Percentiles rank a stretch among this genome's conserved stretches.
These are phyloP conservation scores for Pelargonium myrrhifolium DNA, from an alignment of 441 rosid genomes.

Conservation along the genomic window DNA sequence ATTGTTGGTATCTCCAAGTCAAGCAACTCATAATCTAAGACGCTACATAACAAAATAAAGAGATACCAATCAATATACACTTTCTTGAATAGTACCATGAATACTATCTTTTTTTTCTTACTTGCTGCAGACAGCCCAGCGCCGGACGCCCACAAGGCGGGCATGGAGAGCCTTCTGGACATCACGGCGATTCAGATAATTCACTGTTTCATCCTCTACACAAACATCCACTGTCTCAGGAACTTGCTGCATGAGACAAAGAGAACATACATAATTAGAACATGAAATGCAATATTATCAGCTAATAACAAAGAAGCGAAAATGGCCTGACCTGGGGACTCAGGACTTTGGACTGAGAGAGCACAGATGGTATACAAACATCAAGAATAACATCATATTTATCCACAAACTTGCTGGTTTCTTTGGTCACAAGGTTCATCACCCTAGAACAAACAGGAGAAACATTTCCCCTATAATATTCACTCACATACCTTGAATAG, in stretches of 20 bases:
- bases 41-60: constrained; percentile 27
- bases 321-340: constrained; percentile 48
- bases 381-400: constrained; percentile 96
- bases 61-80: not conserved
- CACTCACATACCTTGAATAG: constrained; percentile 82
- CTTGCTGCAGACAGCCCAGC: constrained; percentile 93
- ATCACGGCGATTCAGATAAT: constrained; percentile 75
- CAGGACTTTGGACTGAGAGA: constrained; percentile 69
- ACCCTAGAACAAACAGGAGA: constrained; percentile 76
- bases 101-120: constrained; percentile 23
- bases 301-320: not conserved
- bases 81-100: too few relatives aligned
- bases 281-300: not conserved
- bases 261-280: not conserved
- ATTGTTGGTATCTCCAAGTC: constrained; percentile 78
- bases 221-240: constrained; percentile 80
- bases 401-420: constrained; percentile 89
- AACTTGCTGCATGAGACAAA: constrained; percentile 45
- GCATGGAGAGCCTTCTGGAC: constrained; percentile 93
- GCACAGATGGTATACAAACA: constrained; percentile 78
- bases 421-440: constrained; percentile 69
- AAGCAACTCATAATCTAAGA: constrained; percentile 68
- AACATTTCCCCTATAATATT: constrained; percentile 70
- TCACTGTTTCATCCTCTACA: constrained; percentile 86
- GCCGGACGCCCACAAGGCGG: constrained; percentile 64